Evolutionary conservation across 768 basidiomycete species (phyloP).

Genomic region (Sporobolomyces pararoseus): DNA sequence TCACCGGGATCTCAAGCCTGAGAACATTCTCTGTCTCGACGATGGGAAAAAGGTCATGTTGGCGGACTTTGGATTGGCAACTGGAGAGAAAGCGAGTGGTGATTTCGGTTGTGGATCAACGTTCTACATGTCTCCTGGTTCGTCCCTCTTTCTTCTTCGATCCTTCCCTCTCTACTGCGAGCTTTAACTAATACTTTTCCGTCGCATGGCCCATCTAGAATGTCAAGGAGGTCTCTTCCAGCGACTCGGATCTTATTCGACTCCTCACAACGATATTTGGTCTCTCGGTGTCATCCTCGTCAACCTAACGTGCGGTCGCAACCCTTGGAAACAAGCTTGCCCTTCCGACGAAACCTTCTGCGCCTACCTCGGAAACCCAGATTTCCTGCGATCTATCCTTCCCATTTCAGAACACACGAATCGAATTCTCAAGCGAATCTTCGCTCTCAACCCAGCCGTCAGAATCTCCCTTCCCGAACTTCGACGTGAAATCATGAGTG

Average conservation of each 20-base stretch:
- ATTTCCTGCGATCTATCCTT: slow-evolving; percentile 64
- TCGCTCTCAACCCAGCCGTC: slow-evolving; percentile 61
- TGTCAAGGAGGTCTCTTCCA: slow-evolving; percentile 58
- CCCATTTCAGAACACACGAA: slow-evolving; percentile 69
- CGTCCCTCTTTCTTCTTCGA: slow-evolving; percentile 21
- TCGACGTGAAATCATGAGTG: slow-evolving; percentile 55
- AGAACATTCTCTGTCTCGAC: slow-evolving; percentile 78
- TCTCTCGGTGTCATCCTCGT: slow-evolving; percentile 76
- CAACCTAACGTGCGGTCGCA: slow-evolving; percentile 73
- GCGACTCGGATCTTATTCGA: slow-evolving; percentile 60
- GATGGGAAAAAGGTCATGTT: slow-evolving; percentile 67
- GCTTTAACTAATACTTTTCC: slow-evolving; percentile 41
- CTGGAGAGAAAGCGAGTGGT: slow-evolving; percentile 73
- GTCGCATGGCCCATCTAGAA: slow-evolving; percentile 46
- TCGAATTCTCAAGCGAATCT: slow-evolving; percentile 65
- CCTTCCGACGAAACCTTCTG: slow-evolving; percentile 68
- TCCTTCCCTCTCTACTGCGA: background rate
- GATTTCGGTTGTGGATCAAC: slow-evolving; percentile 95
- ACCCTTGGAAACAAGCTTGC: slow-evolving; percentile 71
- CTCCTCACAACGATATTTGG: slow-evolving; percentile 86
- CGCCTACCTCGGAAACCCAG: slow-evolving; percentile 64
- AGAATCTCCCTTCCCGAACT: slow-evolving; percentile 66
- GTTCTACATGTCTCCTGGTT: slow-evolving; percentile 93
- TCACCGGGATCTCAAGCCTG: slow-evolving; percentile 96
- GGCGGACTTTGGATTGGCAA: slow-evolving; percentile 92